Evolutionary conservation across 768 basidiomycete genomes (phyloP), one percentile per base, ranked within the genome.

Genomic region (Naganishia vaughanmartiniae): DNA sequence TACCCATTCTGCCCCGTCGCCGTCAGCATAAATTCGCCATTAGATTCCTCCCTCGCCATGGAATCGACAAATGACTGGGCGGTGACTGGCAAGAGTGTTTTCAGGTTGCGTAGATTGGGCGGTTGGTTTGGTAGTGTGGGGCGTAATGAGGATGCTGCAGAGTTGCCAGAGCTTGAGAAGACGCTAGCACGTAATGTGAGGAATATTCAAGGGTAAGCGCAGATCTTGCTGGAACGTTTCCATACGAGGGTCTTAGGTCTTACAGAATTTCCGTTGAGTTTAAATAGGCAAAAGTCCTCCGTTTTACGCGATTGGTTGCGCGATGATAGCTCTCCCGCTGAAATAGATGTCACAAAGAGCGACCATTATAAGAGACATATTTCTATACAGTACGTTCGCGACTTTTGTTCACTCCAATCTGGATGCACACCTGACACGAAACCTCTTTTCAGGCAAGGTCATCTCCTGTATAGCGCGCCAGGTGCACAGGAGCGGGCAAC

Each of bases 41-140:
- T n/a, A 15, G 54, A 30, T 17, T 30, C 54, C 7, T 55, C 54
- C 3, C 30, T 4, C 5, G 15, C 26, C 4, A 55, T 26, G 60
- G 60, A 45, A 45, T 42, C 60, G 21, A 42, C 60, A 42, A 45
- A 26, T 24, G 60, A 63, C n/a, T 63, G 60, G 60, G 9, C 24
- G 7, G n/a, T 63, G 14, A 45, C 60, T 10, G 60, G 39, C 24
- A 58, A 58, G 24, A 42, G 24, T 30, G n/a, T 63, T n/a, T 63
- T 63, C 60, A 31, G 39, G 7, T 24, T 63, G 14, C 60, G 60
- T 3, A n/a, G 60, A 19, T n/a, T 63, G 7, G 60, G 60, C 15
- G 36, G 39, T 6, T 42, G 36, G 60, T 63, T 63, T 21, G 60
- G 60, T 12, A 58, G 57, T 24, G 57, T 58, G 42, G 39, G 60